phyloP scores from a whole-genome alignment of 306 rosid genomes.

The Vigna unguiculata region DNA sequence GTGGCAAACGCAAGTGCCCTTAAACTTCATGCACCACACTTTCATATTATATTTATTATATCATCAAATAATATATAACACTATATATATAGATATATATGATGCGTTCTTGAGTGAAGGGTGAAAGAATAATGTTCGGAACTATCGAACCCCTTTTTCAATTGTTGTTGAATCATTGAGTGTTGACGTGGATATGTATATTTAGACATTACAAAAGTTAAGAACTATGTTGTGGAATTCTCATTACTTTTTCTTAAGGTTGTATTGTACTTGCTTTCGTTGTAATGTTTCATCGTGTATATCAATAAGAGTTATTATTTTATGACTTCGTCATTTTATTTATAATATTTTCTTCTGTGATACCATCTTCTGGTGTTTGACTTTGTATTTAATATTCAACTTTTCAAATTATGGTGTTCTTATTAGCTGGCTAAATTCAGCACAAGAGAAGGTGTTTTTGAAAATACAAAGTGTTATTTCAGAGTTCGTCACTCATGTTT shows the following conservation, averaged over 20 bases:
- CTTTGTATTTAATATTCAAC: no score
- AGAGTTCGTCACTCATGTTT: no score
- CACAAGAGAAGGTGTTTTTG: no score
- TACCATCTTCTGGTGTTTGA: no score
- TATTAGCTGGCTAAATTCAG: no score
- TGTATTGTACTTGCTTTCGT: slow-evolving; percentile 1
- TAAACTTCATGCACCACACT: neutral
- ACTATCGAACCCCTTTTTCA: slow-evolving; percentile 14
- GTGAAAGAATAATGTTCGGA: neutral
- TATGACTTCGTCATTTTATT: neutral
- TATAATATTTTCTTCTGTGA: neutral
- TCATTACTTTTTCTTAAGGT: neutral
- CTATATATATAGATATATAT: neutral
- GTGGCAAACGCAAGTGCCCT: slow-evolving; percentile 77
- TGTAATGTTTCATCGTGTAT: neutral
- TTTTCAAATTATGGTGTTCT: no score
- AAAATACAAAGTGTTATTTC: no score
- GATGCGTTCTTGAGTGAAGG: neutral
- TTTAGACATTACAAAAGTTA: no score
- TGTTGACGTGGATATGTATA: neutral
- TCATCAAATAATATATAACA: neutral
- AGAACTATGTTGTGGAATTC: neutral
- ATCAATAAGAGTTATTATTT: neutral
- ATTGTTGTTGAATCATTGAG: slow-evolving; percentile 25
- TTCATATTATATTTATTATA: neutral